Evolutionary conservation across 1,284 basidiomycete species (phyloP).

Genomic region (Ganoderma boninense): DNA sequence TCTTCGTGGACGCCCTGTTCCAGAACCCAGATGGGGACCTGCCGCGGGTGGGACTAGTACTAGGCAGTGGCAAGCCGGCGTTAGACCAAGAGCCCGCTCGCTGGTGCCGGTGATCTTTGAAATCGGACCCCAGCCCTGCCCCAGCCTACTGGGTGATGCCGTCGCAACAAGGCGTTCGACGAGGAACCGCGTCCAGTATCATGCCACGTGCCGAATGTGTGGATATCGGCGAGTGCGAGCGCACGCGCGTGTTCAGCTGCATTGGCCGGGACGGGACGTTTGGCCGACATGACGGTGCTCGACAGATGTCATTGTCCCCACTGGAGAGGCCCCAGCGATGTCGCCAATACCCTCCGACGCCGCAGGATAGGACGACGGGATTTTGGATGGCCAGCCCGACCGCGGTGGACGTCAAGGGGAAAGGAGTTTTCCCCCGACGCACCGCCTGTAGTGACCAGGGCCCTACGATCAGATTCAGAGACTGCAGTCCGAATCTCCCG

Average conservation of each 20-base stretch:
- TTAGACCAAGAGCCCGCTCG: neutral
- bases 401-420: conserved; percentile 13
- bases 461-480: neutral
- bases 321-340: neutral
- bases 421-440: conserved; percentile 19
- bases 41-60: neutral
- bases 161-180: neutral
- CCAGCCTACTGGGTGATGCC: neutral
- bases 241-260: neutral
- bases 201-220: neutral
- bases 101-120: neutral
- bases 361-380: neutral
- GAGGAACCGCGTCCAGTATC: neutral
- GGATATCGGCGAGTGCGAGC: neutral
- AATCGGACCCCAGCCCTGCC: too few species aligned
- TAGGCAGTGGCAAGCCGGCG: neutral
- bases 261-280: neutral
- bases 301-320: neutral
- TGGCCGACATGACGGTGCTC: neutral
- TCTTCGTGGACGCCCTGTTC: neutral
- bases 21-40: neutral
- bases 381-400: neutral
- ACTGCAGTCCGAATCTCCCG: neutral
- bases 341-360: neutral
- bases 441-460: neutral